Evolutionary conservation across 129 eudicot species (phyloP), one percentile per base, ranked within the genome.

Genomic region (Pittosporum tobira): DNA sequence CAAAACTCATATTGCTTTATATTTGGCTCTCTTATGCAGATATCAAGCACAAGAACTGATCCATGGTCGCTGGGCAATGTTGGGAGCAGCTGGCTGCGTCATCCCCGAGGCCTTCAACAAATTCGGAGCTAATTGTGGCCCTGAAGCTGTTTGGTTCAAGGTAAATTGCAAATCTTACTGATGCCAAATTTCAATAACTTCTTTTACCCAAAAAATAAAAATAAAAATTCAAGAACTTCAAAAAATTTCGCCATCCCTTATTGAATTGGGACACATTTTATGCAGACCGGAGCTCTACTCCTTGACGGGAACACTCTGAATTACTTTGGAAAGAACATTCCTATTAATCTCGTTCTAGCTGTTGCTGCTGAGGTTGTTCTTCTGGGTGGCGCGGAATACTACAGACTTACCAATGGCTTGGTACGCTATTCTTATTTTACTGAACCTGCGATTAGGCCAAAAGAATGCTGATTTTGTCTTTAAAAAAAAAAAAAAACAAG

Each of bases 131-230:
- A 38, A 69, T 76, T 91, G 96, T 63, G 99, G 99, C 51, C 99
- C 99, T 57, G 99, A 91, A 81, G 99, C 99, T 68, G 99, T 91
- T 69, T 91, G 96, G 96, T 91, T 91, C 84, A 91, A 91, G 94
- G 99, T 91, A 48, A 45, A n/a, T n/a, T n/a, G n/a, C n/a, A n/a
- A n/a, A n/a, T n/a, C n/a, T n/a, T n/a, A n/a, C n/a, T n/a, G n/a
- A n/a, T n/a, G n/a, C n/a, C n/a, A n/a, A n/a, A n/a, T n/a, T n/a
- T n/a, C n/a, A n/a, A n/a, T n/a, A n/a, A n/a, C n/a, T n/a, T n/a
- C n/a, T n/a, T n/a, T n/a, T n/a, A n/a, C n/a, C n/a, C n/a, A n/a
- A n/a, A n/a, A n/a, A n/a, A n/a, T n/a, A n/a, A n/a, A n/a, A n/a
- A n/a, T n/a, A n/a, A n/a, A n/a, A n/a, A n/a, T n/a, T n/a, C n/a